phyloP scores from a whole-genome alignment of 176 grass and related monocot genomes.

The Eragrostis curvula region DNA sequence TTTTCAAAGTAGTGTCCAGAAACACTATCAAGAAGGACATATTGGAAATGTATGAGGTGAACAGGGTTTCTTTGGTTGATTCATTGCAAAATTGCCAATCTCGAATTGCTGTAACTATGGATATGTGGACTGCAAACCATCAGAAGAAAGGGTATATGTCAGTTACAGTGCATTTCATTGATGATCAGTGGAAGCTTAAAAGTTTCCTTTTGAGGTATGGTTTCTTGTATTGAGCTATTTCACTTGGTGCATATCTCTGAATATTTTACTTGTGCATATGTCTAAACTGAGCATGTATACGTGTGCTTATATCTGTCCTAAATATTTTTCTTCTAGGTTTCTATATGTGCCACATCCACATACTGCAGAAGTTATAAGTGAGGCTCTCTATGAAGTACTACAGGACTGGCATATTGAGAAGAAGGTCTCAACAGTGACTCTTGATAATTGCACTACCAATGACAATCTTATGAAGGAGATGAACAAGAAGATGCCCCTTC shows the following conservation, averaged over 20 bases:
- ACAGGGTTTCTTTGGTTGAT: background rate
- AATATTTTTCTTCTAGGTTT: no score
- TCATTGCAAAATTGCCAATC: background rate
- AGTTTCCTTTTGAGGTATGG: background rate
- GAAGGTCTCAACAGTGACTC: background rate
- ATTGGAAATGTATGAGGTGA: no score
- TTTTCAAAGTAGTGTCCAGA: no score
- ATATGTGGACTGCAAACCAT: background rate
- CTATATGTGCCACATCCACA: no score
- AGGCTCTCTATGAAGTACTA: no score
- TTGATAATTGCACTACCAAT: background rate
- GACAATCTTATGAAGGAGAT: background rate
- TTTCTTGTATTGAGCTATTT: background rate
- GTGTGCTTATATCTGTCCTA: no score
- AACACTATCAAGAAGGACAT: no score
- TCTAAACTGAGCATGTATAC: no score
- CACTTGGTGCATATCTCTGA: background rate
- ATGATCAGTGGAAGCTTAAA: background rate
- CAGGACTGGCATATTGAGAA: slow-evolving; percentile 3
- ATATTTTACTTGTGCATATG: no score
- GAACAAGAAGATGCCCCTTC: background rate
- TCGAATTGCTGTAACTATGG: background rate
- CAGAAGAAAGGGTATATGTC: no score
- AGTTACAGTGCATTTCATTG: background rate
- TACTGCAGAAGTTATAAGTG: no score